Evolutionary conservation across 73 alveolate species (phyloP).

Genomic region (Uronychia setigera): DNA sequence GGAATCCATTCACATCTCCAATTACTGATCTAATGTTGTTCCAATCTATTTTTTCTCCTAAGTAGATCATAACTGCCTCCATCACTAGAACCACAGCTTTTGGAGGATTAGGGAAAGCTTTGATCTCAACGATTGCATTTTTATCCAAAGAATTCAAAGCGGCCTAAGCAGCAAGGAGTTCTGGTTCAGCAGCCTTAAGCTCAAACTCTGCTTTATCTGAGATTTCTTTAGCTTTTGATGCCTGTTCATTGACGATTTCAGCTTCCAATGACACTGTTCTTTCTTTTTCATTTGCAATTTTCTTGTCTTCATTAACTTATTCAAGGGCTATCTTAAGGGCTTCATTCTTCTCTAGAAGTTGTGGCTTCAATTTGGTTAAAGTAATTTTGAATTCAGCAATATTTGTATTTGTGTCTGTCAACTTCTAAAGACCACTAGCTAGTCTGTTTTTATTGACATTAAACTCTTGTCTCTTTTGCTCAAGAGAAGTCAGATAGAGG

Average conservation of each 20-base stretch:
- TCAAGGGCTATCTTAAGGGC: slow-evolving; percentile 60
- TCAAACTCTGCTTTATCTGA: slow-evolving; percentile 92
- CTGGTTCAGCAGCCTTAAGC: slow-evolving; percentile 96
- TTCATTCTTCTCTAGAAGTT: slow-evolving; percentile 48
- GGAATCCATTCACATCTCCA: slow-evolving; percentile 54
- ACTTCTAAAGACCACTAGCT: slow-evolving; percentile 92
- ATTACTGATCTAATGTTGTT: slow-evolving; percentile 70
- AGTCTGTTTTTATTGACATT: slow-evolving; percentile 81
- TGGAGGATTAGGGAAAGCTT: slow-evolving; percentile 87
- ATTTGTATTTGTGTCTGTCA: slow-evolving; percentile 85
- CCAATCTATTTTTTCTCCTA: slow-evolving; percentile 92
- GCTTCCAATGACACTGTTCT: slow-evolving; percentile 80
- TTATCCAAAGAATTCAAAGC: slow-evolving; percentile 93
- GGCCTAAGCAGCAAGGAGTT: slow-evolving; percentile 95
- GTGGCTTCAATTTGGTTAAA: slow-evolving; percentile 49
- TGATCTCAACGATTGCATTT: slow-evolving; percentile 87
- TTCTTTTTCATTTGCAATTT: slow-evolving; percentile 76
- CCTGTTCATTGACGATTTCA: slow-evolving; percentile 76
- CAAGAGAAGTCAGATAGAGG: slow-evolving; percentile 78
- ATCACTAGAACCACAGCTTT: slow-evolving; percentile 75
- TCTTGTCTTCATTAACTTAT: slow-evolving; percentile 67
- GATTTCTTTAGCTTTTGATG: slow-evolving; percentile 73
- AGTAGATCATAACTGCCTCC: slow-evolving; percentile 80
- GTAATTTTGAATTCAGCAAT: slow-evolving; percentile 55
- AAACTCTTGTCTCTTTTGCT: slow-evolving; percentile 86